phyloP scores from a whole-genome alignment of 768 basidiomycete genomes.

The Collybia mongolica region DNA sequence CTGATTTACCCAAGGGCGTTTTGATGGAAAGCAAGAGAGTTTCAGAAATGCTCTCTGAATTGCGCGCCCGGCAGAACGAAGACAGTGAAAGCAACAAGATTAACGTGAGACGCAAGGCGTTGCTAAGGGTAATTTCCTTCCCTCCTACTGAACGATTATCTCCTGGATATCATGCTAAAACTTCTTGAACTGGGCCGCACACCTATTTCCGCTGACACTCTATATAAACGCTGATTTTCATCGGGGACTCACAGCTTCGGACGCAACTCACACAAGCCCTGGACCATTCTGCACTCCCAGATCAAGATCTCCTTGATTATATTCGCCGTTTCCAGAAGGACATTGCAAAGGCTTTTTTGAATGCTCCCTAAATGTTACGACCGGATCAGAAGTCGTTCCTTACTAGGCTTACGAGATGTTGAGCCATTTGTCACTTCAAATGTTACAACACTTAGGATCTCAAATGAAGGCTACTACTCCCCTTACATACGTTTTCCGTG shows the following conservation, averaged over 20 bases:
- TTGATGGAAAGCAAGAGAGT: conserved; percentile 61
- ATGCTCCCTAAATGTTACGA: neutral
- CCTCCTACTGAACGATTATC: neutral
- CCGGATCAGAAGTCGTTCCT: no score
- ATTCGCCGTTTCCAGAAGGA: conserved; percentile 70
- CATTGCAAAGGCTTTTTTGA: conserved; percentile 53
- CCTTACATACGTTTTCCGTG: no score
- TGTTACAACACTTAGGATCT: no score
- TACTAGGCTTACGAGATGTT: no score
- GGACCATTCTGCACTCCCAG: conserved; percentile 72
- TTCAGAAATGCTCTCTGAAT: conserved; percentile 53
- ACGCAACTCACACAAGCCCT: conserved; percentile 74
- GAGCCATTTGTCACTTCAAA: no score
- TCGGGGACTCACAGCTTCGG: conserved; percentile 45
- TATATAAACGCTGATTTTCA: neutral
- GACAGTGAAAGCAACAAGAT: conserved; percentile 62
- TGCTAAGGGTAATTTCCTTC: conserved; percentile 57
- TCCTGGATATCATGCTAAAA: no score
- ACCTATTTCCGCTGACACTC: neutral
- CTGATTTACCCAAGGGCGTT: conserved; percentile 78
- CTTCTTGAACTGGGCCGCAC: no score
- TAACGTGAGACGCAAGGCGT: conserved; percentile 60
- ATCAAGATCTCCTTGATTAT: conserved; percentile 65
- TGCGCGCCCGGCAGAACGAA: conserved; percentile 56
- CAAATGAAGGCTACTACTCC: no score